A percentile compares a stretch with the other conserved stretches of the same genome.
These are phyloP conservation scores for Solanum piurae DNA, from an alignment of 257 asterid genomes.

Conservation along the genomic window DNA sequence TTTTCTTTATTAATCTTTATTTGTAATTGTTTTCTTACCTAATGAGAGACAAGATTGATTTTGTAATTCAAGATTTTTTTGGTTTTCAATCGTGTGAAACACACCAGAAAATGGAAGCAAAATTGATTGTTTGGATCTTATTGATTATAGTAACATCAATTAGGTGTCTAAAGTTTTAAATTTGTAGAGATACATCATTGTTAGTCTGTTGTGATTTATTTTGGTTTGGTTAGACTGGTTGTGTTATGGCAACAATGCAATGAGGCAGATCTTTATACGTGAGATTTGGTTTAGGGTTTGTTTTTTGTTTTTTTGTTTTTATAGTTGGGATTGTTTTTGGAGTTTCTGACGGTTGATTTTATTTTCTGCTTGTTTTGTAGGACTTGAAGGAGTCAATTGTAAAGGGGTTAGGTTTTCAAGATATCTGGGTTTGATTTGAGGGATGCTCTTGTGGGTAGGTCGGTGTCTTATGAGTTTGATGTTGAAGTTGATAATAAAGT, in stretches of 20 bases:
- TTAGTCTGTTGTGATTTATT: neutral
- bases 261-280: neutral
- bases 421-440: conserved; percentile 79
- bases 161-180: neutral
- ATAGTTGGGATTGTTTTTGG: neutral
- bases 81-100: neutral
- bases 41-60: neutral
- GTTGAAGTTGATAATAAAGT: conserved; percentile 77
- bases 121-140: neutral
- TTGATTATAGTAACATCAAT: neutral
- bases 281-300: neutral
- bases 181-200: neutral
- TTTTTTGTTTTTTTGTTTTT: neutral
- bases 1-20: neutral
- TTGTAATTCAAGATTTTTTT: neutral
- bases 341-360: neutral
- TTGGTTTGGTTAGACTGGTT: neutral
- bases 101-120: neutral
- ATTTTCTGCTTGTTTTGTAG: conserved; percentile 13
- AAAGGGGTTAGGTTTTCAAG: conserved; percentile 86
- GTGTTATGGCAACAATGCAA: neutral
- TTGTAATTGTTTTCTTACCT: neutral
- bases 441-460: conserved; percentile 76
- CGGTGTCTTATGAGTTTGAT: conserved; percentile 87
- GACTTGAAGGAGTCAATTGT: conserved; percentile 84